Evolutionary conservation across 2,329 filamentous ascomycete genomes (phyloP).

Genomic region (Ophiosphaerella narmari): DNA sequence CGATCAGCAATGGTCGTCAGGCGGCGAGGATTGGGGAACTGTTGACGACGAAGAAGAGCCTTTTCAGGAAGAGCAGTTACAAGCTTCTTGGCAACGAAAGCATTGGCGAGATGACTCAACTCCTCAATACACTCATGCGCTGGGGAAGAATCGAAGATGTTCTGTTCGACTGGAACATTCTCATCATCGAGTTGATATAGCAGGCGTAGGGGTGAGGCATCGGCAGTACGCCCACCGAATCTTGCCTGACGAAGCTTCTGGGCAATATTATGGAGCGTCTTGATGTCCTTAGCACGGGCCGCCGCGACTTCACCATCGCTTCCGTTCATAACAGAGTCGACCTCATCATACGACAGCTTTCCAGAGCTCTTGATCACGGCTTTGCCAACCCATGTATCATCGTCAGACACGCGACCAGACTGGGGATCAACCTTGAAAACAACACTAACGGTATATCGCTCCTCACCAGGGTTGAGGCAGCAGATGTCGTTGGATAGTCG

Average conservation of each 20-base stretch:
- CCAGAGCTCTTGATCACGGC: conserved; percentile 89
- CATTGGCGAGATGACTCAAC: conserved; percentile 90
- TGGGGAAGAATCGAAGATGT: conserved; percentile 89
- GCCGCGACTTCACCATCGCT: conserved; percentile 68
- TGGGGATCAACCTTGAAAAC: conserved; percentile 87
- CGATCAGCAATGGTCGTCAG: conserved; percentile 89
- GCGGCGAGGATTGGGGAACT: conserved; percentile 82
- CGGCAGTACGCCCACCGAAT: conserved; percentile 76
- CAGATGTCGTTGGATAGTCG: conserved; percentile 86
- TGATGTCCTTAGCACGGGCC: conserved; percentile 75
- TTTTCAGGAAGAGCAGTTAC: conserved; percentile 82
- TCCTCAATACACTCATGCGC: conserved; percentile 95
- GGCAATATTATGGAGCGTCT: conserved; percentile 77
- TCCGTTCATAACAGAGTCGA: conserved; percentile 78
- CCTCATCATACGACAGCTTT: conserved; percentile 82
- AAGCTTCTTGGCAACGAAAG: conserved; percentile 84
- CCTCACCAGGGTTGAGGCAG: conserved; percentile 83
- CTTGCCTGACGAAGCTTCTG: conserved; percentile 90
- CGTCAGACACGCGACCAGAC: conserved; percentile 78
- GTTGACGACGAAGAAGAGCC: conserved; percentile 86
- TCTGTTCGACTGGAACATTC: conserved; percentile 94
- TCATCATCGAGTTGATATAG: conserved; percentile 96
- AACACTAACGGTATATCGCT: conserved; percentile 88
- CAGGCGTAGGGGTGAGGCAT: conserved; percentile 83
- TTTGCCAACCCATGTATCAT: conserved; percentile 92